Base-by-base conservation (phyloP, 495 filamentous ascomycete species). In the Neurospora hispaniola region DNA sequence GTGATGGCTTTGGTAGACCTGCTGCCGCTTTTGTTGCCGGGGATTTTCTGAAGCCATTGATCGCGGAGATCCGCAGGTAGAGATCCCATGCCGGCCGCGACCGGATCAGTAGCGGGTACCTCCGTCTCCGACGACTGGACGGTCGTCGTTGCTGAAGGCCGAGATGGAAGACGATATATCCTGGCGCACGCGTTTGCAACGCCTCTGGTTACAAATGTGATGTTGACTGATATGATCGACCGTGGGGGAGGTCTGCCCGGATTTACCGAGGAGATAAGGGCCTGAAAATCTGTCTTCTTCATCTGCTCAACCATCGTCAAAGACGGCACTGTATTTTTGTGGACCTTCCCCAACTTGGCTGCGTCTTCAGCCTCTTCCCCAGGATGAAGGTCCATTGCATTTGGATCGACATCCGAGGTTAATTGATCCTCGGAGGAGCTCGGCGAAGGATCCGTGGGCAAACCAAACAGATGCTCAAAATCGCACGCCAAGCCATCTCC, bases 401-500 rank as follows among this genome's bases (percentile, higher is more conserved):
- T 76, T 23, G 74, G n/a, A 10, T 54, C 39, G 69, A 74, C 74
- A 46, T 73, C 71, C 69, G 69, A 10, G 72, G 39, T 71, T 42
- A 42, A 59, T 69, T 35, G 42, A 39, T 75, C 72, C 27, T 72
- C 62, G 35, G 76, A 72, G n/a, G 89, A 43, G 9, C 70, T 70
- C 27, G 54, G 10, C 35, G 40, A 18, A 9, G 11, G 16, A 6
- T 7, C 23, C 31, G 66, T 74, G 16, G 70, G 54, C 31, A 83
- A 75, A 1, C 79, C 78, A 70, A 85, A 81, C 27, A 96, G 84
- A 72, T 82, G 81, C 74, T 93, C 91, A 87, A 94, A 98, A 78
- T 98, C 95, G 83, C 94, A 98, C 20, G 89, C 88, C 89, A 92
- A 94, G 2, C 94, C 94, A 70, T 85, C 80, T 3, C 96, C 96